Conservation (phyloP, 805 yeast genomes). For the Teunomyces barrocoloradensis region DNA sequence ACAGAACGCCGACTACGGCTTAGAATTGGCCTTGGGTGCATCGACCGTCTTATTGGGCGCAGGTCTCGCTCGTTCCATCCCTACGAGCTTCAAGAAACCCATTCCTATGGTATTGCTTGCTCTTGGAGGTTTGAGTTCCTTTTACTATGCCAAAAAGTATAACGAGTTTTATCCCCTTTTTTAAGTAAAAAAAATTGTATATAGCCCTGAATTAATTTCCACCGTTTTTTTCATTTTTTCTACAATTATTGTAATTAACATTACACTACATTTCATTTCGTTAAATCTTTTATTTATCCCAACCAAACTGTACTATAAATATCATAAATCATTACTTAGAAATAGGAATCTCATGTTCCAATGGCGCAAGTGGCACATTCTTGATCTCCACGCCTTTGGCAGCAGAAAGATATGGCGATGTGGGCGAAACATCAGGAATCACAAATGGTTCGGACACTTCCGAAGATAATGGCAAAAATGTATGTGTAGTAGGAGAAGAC, state of each 20-base stretch:
- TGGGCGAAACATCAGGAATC: constrained; percentile 63
- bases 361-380: background rate
- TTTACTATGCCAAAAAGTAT: constrained; percentile 74
- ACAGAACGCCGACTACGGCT: constrained; percentile 73
- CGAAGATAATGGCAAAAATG: constrained; percentile 55
- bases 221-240: background rate
- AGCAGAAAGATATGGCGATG: constrained; percentile 25
- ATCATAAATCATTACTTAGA: constrained; percentile 3
- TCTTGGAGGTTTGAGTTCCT: constrained; percentile 61
- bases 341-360: constrained; percentile 2
- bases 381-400: background rate
- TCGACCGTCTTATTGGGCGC: constrained; percentile 66
- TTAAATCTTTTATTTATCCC: background rate
- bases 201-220: background rate
- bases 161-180: constrained; percentile 58
- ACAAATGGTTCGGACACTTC: constrained; percentile 62
- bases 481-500: constrained; percentile 12
- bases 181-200: background rate
- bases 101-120: constrained; percentile 66
- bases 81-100: constrained; percentile 62
- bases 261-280: no score
- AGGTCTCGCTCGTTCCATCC: constrained; percentile 67
- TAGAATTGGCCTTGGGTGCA: constrained; percentile 75
- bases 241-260: background rate
- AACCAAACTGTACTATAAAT: background rate